Conservation (phyloP, 2,329 filamentous ascomycete species). For the Neonectria sp. region DNA sequence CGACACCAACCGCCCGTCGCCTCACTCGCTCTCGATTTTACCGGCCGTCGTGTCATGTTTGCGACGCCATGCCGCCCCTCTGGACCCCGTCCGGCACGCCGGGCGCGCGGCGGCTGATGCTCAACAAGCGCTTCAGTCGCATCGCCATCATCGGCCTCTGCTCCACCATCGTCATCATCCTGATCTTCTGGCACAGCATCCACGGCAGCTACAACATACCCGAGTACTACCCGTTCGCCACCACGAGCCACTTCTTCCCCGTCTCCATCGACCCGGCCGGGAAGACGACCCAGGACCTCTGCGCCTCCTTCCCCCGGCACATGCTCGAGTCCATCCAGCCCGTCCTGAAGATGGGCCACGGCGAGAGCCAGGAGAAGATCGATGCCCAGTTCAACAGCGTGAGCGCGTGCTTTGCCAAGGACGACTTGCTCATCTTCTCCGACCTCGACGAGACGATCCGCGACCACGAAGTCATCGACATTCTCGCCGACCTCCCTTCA, state of each 20-base stretch:
- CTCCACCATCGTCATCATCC: constrained; percentile 43
- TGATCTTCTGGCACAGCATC: constrained; percentile 45
- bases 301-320: constrained; percentile 52
- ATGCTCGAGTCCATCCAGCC: constrained; percentile 51
- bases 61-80: constrained; percentile 42
- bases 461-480: constrained; percentile 60
- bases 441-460: constrained; percentile 63
- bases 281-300: constrained; percentile 48
- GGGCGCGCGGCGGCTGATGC: constrained; percentile 42
- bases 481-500: constrained; percentile 62
- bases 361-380: constrained; percentile 47
- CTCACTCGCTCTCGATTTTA: not conserved
- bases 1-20: constrained; percentile 3
- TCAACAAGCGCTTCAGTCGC: constrained; percentile 53
- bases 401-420: constrained; percentile 63
- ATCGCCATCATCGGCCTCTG: constrained; percentile 44
- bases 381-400: constrained; percentile 65
- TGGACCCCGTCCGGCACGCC: constrained; percentile 45
- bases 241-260: constrained; percentile 50
- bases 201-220: constrained; percentile 44
- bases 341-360: constrained; percentile 53
- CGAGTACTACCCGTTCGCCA: constrained; percentile 49
- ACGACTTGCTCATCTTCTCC: constrained; percentile 64
- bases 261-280: constrained; percentile 45
- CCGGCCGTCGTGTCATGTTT: constrained; percentile 44